These are phyloP conservation scores for Dryas alaskensis DNA, from an alignment of 306 rosid species.

Conservation along the genomic window DNA sequence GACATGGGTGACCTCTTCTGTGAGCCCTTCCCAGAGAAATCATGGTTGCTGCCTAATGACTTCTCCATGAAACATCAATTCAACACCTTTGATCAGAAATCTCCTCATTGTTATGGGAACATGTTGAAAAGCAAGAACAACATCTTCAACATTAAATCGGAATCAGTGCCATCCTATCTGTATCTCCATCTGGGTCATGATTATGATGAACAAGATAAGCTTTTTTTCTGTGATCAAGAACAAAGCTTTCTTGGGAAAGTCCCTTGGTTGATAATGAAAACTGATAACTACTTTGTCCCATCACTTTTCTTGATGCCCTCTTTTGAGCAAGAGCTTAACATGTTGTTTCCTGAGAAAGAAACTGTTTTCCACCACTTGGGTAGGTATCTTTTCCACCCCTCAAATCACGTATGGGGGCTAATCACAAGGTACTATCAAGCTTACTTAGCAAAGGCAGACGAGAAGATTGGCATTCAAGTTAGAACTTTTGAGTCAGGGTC, in stretches of 20 bases:
- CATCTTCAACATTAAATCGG: constrained; percentile 10
- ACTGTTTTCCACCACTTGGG: constrained; percentile 69
- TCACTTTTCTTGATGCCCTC: constrained; percentile 65
- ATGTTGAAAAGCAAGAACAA: constrained; percentile 46
- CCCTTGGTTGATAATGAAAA: constrained; percentile 61
- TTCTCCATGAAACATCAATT: constrained; percentile 48
- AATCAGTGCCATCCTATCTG: constrained; percentile 33
- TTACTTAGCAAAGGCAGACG: constrained; percentile 52
- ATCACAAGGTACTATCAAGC: constrained; percentile 59
- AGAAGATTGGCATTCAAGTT: constrained; percentile 67
- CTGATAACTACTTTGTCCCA: constrained; percentile 69
- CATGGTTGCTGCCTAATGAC: constrained; percentile 64
- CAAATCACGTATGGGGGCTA: constrained; percentile 70
- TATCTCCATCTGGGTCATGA: constrained; percentile 70
- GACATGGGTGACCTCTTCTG: constrained; percentile 72
- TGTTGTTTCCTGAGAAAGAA: constrained; percentile 61
- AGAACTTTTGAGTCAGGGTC: constrained; percentile 53
- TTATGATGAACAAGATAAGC: constrained; percentile 68
- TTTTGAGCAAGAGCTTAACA: constrained; percentile 51
- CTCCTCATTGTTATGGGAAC: constrained; percentile 53
- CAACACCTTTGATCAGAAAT: constrained; percentile 37
- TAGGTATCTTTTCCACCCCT: constrained; percentile 65
- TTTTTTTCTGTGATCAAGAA: constrained; percentile 71
- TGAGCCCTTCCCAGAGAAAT: constrained; percentile 61
- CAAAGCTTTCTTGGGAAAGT: constrained; percentile 47